Conservation (phyloP, 176 grass and related monocot genomes). For the Aegilops umbellulata region DNA sequence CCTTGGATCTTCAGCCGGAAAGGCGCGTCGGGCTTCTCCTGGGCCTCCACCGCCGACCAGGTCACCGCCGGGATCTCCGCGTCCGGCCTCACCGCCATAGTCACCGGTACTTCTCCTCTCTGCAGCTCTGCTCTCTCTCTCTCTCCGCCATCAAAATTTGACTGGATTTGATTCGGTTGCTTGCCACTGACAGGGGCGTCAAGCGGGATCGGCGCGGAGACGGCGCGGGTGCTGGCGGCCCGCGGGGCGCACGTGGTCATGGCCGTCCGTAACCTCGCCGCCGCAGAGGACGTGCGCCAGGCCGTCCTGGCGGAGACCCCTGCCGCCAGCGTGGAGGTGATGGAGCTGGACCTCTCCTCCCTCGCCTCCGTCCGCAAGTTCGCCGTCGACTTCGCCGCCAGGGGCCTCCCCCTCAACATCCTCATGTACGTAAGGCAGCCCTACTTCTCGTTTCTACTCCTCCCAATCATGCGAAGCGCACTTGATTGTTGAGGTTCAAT, state of each 20-base stretch:
- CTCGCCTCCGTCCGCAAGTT: constrained; percentile 73
- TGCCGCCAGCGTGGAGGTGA: constrained; percentile 47
- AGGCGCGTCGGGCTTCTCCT: constrained; percentile 79
- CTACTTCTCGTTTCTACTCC: too few relatives aligned
- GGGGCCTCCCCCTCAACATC: constrained; percentile 75
- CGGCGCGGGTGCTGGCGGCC: constrained; percentile 63
- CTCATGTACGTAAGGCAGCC: constrained; percentile 36
- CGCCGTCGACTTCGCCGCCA: constrained; percentile 47
- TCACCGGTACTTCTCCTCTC: too few relatives aligned
- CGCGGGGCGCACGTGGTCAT: constrained; percentile 84
- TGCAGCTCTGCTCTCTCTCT: too few relatives aligned
- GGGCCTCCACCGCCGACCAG: constrained; percentile 85
- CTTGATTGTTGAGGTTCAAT: too few relatives aligned
- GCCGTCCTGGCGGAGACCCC: constrained; percentile 51
- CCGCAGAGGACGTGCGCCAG: constrained; percentile 40
- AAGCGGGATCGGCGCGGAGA: constrained; percentile 86
- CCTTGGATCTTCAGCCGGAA: constrained; percentile 55
- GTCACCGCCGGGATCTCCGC: constrained; percentile 69
- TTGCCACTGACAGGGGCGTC: constrained; percentile 44
- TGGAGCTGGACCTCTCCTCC: constrained; percentile 88
- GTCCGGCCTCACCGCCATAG: constrained; percentile 64
- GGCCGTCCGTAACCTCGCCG: constrained; percentile 55
- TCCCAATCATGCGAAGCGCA: too few relatives aligned
- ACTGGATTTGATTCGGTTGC: too few relatives aligned
- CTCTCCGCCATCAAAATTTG: too few relatives aligned